Conservation (phyloP, 1,284 basidiomycete genomes). For the Boletus sp. region DNA sequence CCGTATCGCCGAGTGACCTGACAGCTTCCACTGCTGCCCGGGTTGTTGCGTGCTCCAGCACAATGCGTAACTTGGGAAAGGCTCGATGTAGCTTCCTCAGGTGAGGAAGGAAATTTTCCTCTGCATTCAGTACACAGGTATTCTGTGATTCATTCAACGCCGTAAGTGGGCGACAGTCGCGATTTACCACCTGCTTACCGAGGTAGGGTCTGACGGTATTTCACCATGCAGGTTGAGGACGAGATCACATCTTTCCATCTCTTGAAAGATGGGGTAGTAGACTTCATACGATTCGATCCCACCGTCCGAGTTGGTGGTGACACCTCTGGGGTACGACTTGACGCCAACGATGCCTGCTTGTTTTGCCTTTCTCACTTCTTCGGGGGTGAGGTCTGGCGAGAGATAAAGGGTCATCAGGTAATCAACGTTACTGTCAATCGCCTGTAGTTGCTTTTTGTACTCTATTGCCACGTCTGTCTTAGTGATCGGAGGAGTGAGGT, state of each 20-base stretch:
- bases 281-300: constrained; percentile 96
- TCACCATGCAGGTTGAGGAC: constrained; percentile 98
- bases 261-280: constrained; percentile 93
- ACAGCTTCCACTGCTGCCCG: constrained; percentile 91
- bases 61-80: constrained; percentile 94
- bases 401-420: constrained; percentile 98
- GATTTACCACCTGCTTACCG: constrained; percentile 45
- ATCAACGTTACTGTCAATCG: constrained; percentile 74
- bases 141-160: constrained; percentile 49
- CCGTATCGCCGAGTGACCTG: constrained; percentile 79
- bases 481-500: constrained; percentile 90
- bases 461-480: constrained; percentile 77
- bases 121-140: constrained; percentile 92
- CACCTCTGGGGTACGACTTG: constrained; percentile 96
- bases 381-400: constrained; percentile 84
- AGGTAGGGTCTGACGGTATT: constrained; percentile 83
- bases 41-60: constrained; percentile 98
- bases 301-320: constrained; percentile 95
- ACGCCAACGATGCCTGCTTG: constrained; percentile 89
- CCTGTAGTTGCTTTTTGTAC: constrained; percentile 76
- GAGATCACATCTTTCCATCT: constrained; percentile 92
- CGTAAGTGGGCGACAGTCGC: constrained; percentile 1
- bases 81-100: constrained; percentile 76
- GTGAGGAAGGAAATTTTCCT: constrained; percentile 87
- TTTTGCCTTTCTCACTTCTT: constrained; percentile 87